phyloP scores from a whole-genome alignment of 805 yeast species.

The Myxozyma mucilagina region DNA sequence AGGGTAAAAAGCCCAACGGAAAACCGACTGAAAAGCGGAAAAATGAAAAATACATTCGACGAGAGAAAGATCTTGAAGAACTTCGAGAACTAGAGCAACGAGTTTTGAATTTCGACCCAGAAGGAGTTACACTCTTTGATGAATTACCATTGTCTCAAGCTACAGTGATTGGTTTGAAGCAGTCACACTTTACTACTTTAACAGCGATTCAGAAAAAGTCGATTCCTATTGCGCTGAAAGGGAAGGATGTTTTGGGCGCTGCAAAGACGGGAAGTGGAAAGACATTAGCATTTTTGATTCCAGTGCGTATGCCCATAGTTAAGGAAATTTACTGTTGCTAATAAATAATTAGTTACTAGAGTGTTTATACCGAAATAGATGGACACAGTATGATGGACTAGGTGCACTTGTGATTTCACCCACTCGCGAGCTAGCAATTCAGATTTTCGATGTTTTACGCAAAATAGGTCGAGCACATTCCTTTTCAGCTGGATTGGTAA shows the following conservation, averaged over 20 bases:
- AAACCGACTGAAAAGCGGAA: background rate
- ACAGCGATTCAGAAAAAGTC: constrained; percentile 86
- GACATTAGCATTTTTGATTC: constrained; percentile 82
- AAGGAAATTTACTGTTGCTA: background rate
- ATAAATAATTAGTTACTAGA: constrained; percentile 38
- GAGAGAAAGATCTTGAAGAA: constrained; percentile 14
- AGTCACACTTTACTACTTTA: constrained; percentile 72
- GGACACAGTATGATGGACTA: constrained; percentile 83
- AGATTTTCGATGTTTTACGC: constrained; percentile 82
- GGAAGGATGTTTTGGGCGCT: constrained; percentile 79
- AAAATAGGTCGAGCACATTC: constrained; percentile 73
- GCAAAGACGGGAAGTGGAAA: constrained; percentile 92
- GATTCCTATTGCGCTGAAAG: constrained; percentile 73
- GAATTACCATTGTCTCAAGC: constrained; percentile 32
- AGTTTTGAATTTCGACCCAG: constrained; percentile 11
- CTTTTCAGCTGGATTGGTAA: constrained; percentile 86
- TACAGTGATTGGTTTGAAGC: constrained; percentile 47
- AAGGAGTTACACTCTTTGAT: constrained; percentile 22
- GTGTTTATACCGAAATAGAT: constrained; percentile 58
- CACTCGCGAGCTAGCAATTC: constrained; percentile 87
- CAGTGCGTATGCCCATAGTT: constrained; percentile 49
- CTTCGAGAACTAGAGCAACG: constrained; percentile 12
- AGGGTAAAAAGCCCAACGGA: background rate
- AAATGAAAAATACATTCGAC: constrained; percentile 7
- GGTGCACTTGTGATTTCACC: constrained; percentile 91